These are phyloP conservation scores for Eucalyptus sp. DNA, from an alignment of 345 rosid genomes.

Conservation along the genomic window DNA sequence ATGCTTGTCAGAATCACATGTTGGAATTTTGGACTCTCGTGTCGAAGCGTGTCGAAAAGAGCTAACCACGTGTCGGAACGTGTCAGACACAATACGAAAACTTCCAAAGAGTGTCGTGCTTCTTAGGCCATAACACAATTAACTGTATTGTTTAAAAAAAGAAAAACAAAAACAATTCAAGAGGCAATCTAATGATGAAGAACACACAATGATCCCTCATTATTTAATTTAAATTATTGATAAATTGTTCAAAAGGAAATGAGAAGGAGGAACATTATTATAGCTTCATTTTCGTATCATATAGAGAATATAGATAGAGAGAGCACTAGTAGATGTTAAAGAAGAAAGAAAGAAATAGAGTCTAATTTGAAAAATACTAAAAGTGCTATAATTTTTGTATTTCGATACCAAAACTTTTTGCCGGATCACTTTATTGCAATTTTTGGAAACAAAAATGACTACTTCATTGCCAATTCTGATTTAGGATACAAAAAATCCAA, in stretches of 20 bases:
- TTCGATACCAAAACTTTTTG: accelerated
- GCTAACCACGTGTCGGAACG: accelerated
- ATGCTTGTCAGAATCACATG: too few species aligned
- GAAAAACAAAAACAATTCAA: background rate
- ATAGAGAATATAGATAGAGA: background rate
- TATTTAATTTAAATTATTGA: too few species aligned
- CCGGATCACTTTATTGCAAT: background rate
- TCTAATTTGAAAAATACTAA: too few species aligned
- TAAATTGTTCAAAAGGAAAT: background rate
- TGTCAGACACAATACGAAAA: accelerated
- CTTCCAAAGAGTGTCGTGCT: accelerated
- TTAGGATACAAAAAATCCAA: background rate
- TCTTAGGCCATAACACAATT: background rate
- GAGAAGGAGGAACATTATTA: background rate
- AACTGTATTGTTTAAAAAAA: background rate
- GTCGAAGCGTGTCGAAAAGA: accelerated
- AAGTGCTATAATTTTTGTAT: background rate
- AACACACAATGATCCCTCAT: background rate
- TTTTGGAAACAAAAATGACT: accelerated
- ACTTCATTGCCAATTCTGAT: background rate
- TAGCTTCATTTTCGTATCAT: background rate
- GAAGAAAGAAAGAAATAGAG: background rate
- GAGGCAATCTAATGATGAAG: background rate
- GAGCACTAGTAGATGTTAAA: background rate
- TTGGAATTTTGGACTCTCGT: too few species aligned